Evolutionary conservation across 2,329 filamentous ascomycete genomes (phyloP).

Genomic region (Lomentospora prolificans): DNA sequence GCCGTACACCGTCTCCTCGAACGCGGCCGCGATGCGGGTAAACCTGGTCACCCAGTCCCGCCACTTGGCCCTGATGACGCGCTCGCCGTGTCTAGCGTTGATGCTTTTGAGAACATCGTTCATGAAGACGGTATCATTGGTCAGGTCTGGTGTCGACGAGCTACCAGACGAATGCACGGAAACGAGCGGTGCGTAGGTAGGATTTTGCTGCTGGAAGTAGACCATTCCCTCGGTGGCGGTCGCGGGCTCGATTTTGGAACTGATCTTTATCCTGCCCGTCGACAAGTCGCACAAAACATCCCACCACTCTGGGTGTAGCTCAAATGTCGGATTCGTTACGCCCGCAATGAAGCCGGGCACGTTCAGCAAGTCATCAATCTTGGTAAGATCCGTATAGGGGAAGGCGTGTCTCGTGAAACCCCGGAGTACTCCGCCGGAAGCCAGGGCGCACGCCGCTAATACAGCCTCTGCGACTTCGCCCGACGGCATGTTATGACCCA

Average conservation of each 20-base stretch:
- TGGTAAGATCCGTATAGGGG: slow-evolving; percentile 94
- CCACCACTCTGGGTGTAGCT: slow-evolving; percentile 96
- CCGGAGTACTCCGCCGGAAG: slow-evolving; percentile 80
- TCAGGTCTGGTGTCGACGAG: slow-evolving; percentile 51
- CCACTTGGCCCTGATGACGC: slow-evolving; percentile 85
- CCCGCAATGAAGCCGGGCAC: slow-evolving; percentile 97
- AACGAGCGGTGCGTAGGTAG: slow-evolving; percentile 41
- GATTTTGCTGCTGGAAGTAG: slow-evolving; percentile 79
- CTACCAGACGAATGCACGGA: slow-evolving; percentile 25
- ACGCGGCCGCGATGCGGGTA: slow-evolving; percentile 81
- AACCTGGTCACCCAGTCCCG: slow-evolving; percentile 92
- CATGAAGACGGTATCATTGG: slow-evolving; percentile 85
- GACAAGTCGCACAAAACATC: slow-evolving; percentile 90
- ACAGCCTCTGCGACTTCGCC: slow-evolving; percentile 97
- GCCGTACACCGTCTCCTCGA: slow-evolving; percentile 92
- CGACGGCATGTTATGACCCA: slow-evolving; percentile 90
- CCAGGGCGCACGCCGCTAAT: slow-evolving; percentile 87
- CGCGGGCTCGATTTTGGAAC: slow-evolving; percentile 72
- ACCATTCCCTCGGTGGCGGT: slow-evolving; percentile 73
- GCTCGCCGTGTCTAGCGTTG: slow-evolving; percentile 75
- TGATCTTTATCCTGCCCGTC: slow-evolving; percentile 89
- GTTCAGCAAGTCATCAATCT: slow-evolving; percentile 91
- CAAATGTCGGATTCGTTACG: slow-evolving; percentile 94
- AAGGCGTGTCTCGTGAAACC: slow-evolving; percentile 96
- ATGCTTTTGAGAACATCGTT: slow-evolving; percentile 76